Percentiles rank a stretch among this genome's conserved stretches.
Conservation (phyloP, 371 early-diverging fungal species). For the Parasitella parasitica region DNA sequence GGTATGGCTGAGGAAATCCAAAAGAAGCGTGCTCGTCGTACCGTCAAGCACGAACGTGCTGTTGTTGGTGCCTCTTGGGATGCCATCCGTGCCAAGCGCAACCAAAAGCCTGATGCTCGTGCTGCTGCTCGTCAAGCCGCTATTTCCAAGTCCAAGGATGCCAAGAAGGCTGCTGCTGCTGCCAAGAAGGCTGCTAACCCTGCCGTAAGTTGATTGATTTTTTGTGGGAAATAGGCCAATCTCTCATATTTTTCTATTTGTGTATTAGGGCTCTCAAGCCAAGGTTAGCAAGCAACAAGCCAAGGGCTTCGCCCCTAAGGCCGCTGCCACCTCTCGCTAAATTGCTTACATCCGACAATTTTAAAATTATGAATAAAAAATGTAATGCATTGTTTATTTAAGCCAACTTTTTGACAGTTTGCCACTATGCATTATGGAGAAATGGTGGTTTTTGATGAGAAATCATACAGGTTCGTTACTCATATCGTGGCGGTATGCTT, state of each 20-base stretch:
- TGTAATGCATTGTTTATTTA: neutral
- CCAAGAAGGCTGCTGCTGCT: conserved; percentile 77
- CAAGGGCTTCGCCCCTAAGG: conserved; percentile 85
- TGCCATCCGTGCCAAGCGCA: conserved; percentile 93
- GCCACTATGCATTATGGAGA: neutral
- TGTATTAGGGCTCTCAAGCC: conserved; percentile 34
- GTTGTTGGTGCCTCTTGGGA: conserved; percentile 95
- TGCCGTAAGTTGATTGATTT: conserved; percentile 16
- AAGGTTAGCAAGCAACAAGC: conserved; percentile 88
- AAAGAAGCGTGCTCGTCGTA: conserved; percentile 94
- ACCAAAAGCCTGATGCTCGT: conserved; percentile 93
- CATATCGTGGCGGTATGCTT: too few species aligned
- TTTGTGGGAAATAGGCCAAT: neutral
- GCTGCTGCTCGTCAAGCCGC: conserved; percentile 91
- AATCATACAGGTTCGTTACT: too few species aligned
- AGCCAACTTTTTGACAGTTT: neutral
- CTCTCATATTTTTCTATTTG: neutral
- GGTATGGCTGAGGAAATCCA: conserved; percentile 93
- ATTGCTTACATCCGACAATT: conserved; percentile 8
- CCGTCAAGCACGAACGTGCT: conserved; percentile 96
- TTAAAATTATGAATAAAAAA: neutral
- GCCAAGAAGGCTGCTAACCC: conserved; percentile 75
- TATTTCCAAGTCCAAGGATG: conserved; percentile 84
- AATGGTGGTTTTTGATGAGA: neutral
- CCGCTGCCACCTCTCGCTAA: conserved; percentile 89